Evolutionary conservation across 2,329 filamentous ascomycete genomes (phyloP).

Genomic region (Ilyonectria robusta): DNA sequence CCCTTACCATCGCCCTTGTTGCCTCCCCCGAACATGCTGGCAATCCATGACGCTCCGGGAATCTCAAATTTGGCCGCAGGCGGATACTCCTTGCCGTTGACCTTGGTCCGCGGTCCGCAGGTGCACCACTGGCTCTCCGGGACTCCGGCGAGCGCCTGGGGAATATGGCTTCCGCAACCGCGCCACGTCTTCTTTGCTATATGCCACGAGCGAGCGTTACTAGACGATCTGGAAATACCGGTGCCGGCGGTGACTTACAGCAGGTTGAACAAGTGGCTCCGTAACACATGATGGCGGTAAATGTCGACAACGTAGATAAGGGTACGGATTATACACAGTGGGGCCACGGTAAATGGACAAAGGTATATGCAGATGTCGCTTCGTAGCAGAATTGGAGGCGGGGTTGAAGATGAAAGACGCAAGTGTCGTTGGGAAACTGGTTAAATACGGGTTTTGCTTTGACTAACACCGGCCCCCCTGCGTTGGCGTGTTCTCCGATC

Average conservation of each 20-base stretch:
- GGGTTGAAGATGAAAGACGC: neutral
- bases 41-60: constrained; percentile 58
- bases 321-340: neutral
- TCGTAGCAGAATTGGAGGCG: neutral
- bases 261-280: constrained; percentile 58
- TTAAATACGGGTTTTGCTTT: neutral
- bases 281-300: constrained; percentile 56
- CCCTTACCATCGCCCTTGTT: constrained; percentile 17
- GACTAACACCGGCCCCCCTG: neutral
- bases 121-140: constrained; percentile 64
- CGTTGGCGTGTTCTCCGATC: constrained; percentile 14
- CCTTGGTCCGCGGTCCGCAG: constrained; percentile 60
- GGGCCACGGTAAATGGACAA: neutral
- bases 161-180: constrained; percentile 64
- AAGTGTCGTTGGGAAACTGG: neutral
- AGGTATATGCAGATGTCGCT: neutral
- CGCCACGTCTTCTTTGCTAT: constrained; percentile 65
- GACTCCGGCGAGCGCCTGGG: constrained; percentile 59
- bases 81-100: constrained; percentile 62
- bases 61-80: constrained; percentile 58
- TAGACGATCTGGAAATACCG: neutral
- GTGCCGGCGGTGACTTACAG: constrained; percentile 50
- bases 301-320: neutral
- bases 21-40: constrained; percentile 44
- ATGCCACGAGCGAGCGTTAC: neutral